These are phyloP conservation scores for Friedmanniomyces endolithicus DNA, from an alignment of 495 filamentous ascomycete genomes.

Conservation along the genomic window DNA sequence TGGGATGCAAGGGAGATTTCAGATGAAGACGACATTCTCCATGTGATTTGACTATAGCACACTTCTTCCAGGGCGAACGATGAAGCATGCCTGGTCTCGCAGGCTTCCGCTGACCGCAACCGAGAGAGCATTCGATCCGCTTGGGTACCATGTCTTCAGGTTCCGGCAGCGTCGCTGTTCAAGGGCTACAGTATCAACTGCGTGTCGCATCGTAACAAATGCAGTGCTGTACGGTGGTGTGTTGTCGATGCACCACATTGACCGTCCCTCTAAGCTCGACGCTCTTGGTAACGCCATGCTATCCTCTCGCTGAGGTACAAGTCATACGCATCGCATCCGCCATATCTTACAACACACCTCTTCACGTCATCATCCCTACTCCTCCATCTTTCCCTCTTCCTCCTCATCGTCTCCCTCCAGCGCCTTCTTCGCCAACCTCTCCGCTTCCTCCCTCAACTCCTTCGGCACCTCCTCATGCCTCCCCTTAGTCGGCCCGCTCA, in stretches of 20 bases:
- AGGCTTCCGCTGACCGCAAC: neutral
- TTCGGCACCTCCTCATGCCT: constrained; percentile 84
- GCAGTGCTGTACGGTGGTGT: neutral
- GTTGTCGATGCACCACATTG: neutral
- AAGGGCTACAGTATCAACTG: neutral
- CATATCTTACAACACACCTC: constrained; percentile 6
- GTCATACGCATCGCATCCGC: neutral
- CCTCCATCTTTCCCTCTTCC: constrained; percentile 32
- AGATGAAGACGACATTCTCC: neutral
- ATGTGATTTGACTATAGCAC: neutral
- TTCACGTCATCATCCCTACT: constrained; percentile 11
- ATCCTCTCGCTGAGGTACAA: neutral
- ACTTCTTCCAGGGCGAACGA: neutral
- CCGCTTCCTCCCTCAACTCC: constrained; percentile 78
- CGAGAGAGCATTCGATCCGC: neutral
- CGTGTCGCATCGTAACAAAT: neutral
- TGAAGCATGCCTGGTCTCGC: neutral
- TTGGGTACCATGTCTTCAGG: neutral
- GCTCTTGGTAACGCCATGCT: neutral
- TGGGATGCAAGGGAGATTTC: constrained; percentile 3
- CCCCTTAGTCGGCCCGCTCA: constrained; percentile 77
- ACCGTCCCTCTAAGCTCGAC: neutral
- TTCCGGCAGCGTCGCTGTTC: too few species aligned
- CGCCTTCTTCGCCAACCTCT: constrained; percentile 41
- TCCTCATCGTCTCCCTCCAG: constrained; percentile 34